Conservation (phyloP, 805 yeast genomes). For the Danielia reshetovae region DNA sequence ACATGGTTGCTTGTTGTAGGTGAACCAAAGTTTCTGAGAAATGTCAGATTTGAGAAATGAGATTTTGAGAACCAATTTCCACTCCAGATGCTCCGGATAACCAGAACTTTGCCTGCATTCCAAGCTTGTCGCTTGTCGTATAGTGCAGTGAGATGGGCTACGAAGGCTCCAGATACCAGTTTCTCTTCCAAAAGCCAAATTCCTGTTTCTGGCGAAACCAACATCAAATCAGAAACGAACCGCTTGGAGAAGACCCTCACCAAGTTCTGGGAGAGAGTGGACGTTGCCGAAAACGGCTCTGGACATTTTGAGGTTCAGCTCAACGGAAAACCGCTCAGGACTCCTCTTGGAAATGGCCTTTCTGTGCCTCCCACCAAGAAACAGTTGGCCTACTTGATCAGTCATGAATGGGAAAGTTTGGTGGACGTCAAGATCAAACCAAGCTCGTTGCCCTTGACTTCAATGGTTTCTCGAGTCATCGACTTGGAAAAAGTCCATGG, state of each 20-base stretch:
- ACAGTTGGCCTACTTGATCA: slow-evolving; percentile 67
- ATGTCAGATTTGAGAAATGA: too few relatives aligned
- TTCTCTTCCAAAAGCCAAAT: not conserved
- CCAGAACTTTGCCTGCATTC: too few relatives aligned
- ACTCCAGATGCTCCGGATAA: too few relatives aligned
- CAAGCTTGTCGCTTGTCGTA: not conserved
- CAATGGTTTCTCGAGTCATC: slow-evolving; percentile 80
- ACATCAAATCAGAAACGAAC: slow-evolving; percentile 58
- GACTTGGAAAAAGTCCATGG: slow-evolving; percentile 49
- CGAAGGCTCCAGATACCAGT: not conserved
- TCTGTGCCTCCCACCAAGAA: slow-evolving; percentile 57
- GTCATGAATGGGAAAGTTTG: slow-evolving; percentile 83
- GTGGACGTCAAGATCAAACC: slow-evolving; percentile 65
- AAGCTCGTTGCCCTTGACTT: slow-evolving; percentile 80
- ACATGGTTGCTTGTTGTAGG: too few relatives aligned
- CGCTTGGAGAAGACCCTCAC: slow-evolving; percentile 62
- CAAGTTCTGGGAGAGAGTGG: slow-evolving; percentile 80
- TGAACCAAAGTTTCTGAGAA: too few relatives aligned
- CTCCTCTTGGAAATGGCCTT: slow-evolving; percentile 76
- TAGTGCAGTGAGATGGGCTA: not conserved
- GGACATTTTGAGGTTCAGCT: slow-evolving; percentile 52
- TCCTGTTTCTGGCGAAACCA: slow-evolving; percentile 34
- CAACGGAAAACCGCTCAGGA: slow-evolving; percentile 73
- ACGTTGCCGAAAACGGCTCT: slow-evolving; percentile 30
- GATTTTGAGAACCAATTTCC: too few relatives aligned